Conservation (phyloP, 2,329 filamentous ascomycete genomes). For the Metarhizium anisopliae region DNA sequence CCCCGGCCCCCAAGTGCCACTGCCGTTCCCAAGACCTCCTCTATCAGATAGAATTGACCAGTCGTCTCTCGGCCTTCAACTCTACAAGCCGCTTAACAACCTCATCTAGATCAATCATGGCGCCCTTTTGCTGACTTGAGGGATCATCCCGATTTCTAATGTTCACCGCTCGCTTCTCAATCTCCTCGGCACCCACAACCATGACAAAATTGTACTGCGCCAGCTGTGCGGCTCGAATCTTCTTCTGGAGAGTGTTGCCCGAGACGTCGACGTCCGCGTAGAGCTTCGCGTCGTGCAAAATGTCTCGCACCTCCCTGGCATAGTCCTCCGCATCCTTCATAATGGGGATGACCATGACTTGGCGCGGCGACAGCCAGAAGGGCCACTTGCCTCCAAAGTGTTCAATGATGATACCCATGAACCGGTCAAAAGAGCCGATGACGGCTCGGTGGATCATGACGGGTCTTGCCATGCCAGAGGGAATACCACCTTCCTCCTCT, state of each 20-base stretch:
- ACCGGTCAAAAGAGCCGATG: neutral
- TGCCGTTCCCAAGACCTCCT: neutral
- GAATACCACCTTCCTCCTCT: neutral
- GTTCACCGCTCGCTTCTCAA: neutral
- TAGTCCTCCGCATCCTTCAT: neutral
- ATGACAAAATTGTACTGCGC: neutral
- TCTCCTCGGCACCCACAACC: neutral
- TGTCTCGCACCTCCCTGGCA: neutral
- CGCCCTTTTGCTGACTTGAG: neutral
- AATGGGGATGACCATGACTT: constrained; percentile 1
- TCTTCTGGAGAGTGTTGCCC: neutral
- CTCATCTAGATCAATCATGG: neutral
- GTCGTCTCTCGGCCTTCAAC: neutral
- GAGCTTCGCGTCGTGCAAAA: neutral
- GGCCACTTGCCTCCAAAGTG: neutral
- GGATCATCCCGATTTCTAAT: neutral
- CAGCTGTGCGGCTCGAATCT: neutral
- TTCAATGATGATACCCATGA: neutral
- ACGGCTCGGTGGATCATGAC: neutral
- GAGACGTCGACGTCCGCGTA: neutral
- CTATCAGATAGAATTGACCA: neutral
- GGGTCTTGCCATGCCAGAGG: neutral
- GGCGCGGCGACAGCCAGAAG: neutral
- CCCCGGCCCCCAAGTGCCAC: too few species aligned
- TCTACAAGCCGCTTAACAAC: neutral